Evolutionary conservation across 2,329 filamentous ascomycete species (phyloP).

Genomic region (Camptophora hylomeconis): DNA sequence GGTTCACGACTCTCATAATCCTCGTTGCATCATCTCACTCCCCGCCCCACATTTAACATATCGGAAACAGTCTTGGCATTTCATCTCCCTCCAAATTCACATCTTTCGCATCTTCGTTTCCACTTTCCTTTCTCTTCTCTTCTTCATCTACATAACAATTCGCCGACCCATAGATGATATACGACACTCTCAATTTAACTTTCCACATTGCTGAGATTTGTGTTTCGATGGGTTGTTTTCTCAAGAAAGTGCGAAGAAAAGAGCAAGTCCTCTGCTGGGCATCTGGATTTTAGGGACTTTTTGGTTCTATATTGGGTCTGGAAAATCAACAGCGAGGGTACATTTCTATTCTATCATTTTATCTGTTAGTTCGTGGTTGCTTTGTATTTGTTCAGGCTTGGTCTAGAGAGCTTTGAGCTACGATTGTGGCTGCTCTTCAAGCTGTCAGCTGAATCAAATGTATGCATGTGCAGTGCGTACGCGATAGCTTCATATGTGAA

Average conservation of each 20-base stretch:
- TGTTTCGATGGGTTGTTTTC: conserved; percentile 2
- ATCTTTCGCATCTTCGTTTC: no score
- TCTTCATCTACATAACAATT: conserved; percentile 17
- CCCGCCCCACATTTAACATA: no score
- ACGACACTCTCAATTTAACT: neutral
- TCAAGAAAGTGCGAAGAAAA: conserved; percentile 4
- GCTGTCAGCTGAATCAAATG: no score
- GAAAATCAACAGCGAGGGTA: conserved; percentile 20
- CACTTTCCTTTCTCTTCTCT: conserved; percentile 16
- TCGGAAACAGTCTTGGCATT: no score
- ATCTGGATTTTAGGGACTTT: conserved; percentile 18
- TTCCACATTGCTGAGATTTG: neutral
- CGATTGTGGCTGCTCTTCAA: no score
- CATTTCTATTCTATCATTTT: conserved; percentile 5
- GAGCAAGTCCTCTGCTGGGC: conserved; percentile 17
- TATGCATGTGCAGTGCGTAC: no score
- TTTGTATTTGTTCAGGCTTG: conserved; percentile 7
- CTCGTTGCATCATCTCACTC: no score
- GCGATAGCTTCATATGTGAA: conserved; percentile 1
- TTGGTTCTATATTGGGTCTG: conserved; percentile 19
- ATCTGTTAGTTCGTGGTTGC: conserved; percentile 1
- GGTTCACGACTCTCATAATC: no score
- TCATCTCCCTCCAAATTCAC: no score
- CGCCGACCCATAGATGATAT: conserved; percentile 7
- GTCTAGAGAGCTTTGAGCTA: conserved; percentile 1